Evolutionary conservation across 2,329 filamentous ascomycete species (phyloP), one percentile per base, ranked within the genome.

Genomic region (Clathrospora elynae): DNA sequence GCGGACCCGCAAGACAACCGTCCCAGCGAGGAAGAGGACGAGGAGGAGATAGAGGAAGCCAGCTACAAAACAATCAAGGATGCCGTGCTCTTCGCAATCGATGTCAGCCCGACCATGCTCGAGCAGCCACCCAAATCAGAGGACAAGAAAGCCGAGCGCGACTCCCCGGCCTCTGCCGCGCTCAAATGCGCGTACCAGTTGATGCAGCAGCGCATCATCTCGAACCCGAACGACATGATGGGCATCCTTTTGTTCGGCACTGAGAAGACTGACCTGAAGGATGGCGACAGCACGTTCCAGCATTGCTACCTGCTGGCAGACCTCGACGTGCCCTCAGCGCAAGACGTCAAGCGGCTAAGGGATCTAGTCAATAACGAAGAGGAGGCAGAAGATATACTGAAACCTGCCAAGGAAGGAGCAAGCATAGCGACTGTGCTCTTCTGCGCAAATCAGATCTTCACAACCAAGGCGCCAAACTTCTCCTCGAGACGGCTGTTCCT

Each of bases 141-240:
- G 40, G 59, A 69, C 35, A 95, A 88, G 72, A 92, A 90, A 68
- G 82, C 84, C 29, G 86, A 88, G 53, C 83, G 78, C 43, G 88
- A 92, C 61, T 91, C 87, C 30, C 84, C 92, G 3, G 78, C 90
- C 1, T 79, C 86, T 37, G 91, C 92, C 11, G 91, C 93, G 3
- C 73, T 99, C 35, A 96, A 96, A 77, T 96, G 90, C 61, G 93
- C 92, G 44, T 95, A 95, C 63, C 84, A 90, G 63, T 78, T 99
- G 38, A 96, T 99, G 89, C 90, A 97, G 73, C 92, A 97, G 73
- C 89, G 93, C 59, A 97, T 99, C 70, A 97, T 99, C 59, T 92
- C 92, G 3, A 92, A 91, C 49, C 93, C 93, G 1, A 91, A 86
- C 63, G 93, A 99, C 50, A 95, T 96, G 88, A 96, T 99, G 81